Evolutionary conservation across 2,329 filamentous ascomycete species (phyloP).

Genomic region (Boeremia lycopersici): DNA sequence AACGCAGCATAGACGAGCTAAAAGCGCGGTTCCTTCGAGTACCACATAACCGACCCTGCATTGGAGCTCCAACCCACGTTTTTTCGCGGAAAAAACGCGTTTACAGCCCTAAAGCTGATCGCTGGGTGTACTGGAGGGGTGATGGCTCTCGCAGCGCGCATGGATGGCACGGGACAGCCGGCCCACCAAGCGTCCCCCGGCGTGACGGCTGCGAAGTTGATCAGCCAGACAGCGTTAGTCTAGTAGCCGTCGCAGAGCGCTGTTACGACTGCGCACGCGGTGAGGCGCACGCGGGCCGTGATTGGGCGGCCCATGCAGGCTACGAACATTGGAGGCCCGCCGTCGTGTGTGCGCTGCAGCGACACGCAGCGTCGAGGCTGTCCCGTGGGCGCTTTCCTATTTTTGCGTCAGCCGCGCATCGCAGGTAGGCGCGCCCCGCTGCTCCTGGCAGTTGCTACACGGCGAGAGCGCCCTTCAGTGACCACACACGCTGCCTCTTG

Average conservation of each 20-base stretch:
- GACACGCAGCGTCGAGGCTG: neutral
- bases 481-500: neutral
- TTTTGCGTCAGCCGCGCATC: conserved; percentile 36
- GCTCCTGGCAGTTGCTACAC: conserved; percentile 3
- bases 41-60: conserved; percentile 31
- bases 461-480: neutral
- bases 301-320: conserved; percentile 7
- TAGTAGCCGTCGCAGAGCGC: conserved; percentile 31
- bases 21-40: conserved; percentile 36
- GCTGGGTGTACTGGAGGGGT: conserved; percentile 33
- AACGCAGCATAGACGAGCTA: conserved; percentile 29
- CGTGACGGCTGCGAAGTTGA: conserved; percentile 31
- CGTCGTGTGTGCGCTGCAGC: conserved; percentile 1
- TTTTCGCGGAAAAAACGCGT: conserved; percentile 42
- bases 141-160: conserved; percentile 14
- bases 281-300: conserved; percentile 9
- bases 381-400: conserved; percentile 19
- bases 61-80: conserved; percentile 34
- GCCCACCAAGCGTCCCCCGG: conserved; percentile 29
- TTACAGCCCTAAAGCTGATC: conserved; percentile 36
- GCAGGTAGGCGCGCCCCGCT: conserved; percentile 22
- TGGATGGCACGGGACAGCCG: conserved; percentile 13
- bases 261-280: conserved; percentile 19
- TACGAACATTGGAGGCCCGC: neutral
- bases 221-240: conserved; percentile 30